phyloP scores from a whole-genome alignment of 1,139 yeast genomes.

The Yamadazyma songkhlaensis region DNA sequence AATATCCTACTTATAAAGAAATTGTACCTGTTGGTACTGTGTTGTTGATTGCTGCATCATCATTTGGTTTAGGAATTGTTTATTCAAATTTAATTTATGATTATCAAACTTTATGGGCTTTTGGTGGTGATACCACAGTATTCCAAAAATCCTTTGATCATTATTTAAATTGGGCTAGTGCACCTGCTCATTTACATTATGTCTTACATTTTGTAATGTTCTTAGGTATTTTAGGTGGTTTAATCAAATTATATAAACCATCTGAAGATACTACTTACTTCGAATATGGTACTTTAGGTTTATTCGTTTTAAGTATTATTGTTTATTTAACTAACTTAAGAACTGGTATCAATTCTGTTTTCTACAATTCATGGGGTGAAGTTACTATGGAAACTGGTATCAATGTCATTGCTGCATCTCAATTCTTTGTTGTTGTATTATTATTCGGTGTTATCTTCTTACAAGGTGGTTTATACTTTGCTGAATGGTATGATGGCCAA shows the following conservation, averaged over 20 bases:
- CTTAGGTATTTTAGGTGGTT: constrained; percentile 69
- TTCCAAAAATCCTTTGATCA: constrained; percentile 66
- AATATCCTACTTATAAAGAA: constrained; percentile 38
- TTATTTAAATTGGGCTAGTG: constrained; percentile 67
- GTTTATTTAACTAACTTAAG: constrained; percentile 84
- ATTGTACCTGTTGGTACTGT: constrained; percentile 50
- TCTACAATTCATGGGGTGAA: constrained; percentile 86
- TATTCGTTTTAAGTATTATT: constrained; percentile 68
- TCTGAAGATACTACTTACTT: constrained; percentile 77
- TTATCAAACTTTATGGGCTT: constrained; percentile 67
- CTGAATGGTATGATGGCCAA: constrained; percentile 68
- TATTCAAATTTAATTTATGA: constrained; percentile 84
- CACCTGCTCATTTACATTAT: constrained; percentile 59
- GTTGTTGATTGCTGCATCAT: constrained; percentile 49
- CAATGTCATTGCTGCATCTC: constrained; percentile 89
- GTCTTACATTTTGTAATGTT: constrained; percentile 56
- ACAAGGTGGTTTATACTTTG: constrained; percentile 89
- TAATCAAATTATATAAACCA: constrained; percentile 83
- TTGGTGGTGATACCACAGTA: constrained; percentile 47
- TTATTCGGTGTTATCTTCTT: constrained; percentile 75
- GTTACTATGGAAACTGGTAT: constrained; percentile 83
- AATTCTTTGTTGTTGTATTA: constrained; percentile 69
- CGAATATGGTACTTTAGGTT: constrained; percentile 81
- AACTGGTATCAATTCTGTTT: constrained; percentile 72
- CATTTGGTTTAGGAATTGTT: constrained; percentile 77